Conservation (phyloP, 257 asterid genomes). For the Lavandula angustifolia region DNA sequence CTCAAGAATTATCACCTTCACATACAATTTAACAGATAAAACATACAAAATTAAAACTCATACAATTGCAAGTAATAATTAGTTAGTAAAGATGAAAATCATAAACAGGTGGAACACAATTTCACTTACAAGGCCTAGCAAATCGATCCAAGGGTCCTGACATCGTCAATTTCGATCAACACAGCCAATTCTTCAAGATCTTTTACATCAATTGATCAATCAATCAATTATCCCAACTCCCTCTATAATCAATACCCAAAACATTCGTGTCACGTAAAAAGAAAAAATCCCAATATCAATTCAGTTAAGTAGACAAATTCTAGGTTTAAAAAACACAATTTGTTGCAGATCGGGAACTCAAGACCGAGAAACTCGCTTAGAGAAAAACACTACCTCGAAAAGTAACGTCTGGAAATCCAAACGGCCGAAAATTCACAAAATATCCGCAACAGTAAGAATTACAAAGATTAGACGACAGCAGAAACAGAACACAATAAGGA, state of each 20-base stretch:
- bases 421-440: constrained; percentile 32
- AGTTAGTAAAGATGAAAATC: constrained; percentile 31
- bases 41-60: neutral
- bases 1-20: constrained; percentile 13
- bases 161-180: constrained; percentile 45
- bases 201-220: constrained; percentile 24
- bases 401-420: constrained; percentile 33
- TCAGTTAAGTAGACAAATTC: constrained; percentile 14
- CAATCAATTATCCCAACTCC: constrained; percentile 26
- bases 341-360: constrained; percentile 30
- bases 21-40: constrained; percentile 13
- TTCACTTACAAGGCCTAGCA: constrained; percentile 80
- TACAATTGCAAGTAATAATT: constrained; percentile 1
- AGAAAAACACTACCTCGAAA: constrained; percentile 35
- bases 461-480: neutral
- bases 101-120: constrained; percentile 4
- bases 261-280: constrained; percentile 2
- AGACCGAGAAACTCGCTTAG: constrained; percentile 4
- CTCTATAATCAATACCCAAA: neutral
- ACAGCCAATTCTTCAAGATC: constrained; percentile 29
- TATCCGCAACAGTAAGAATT: constrained; percentile 35
- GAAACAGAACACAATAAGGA: neutral
- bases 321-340: neutral
- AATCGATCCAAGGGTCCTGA: constrained; percentile 94
- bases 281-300: constrained; percentile 1